A percentile compares a stretch with the other conserved stretches of the same genome.
Conservation (phyloP, 1,284 basidiomycete genomes). For the Sparassis latifolia region DNA sequence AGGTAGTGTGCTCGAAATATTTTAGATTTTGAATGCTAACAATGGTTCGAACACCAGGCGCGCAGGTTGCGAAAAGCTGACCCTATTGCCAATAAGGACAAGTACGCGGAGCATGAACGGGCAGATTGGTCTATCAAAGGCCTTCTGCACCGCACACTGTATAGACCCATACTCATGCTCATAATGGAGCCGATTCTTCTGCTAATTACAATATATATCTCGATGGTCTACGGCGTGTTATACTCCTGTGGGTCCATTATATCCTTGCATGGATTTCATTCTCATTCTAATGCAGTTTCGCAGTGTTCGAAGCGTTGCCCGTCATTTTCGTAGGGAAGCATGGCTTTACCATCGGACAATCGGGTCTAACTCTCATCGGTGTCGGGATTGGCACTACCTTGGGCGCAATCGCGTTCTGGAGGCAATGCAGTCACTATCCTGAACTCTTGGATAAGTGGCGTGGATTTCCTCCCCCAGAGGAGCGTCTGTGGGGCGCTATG, state of each 20-base stretch:
- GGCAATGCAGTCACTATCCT: slow-evolving; percentile 25
- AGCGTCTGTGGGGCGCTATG: slow-evolving; percentile 39
- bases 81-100: slow-evolving; percentile 32
- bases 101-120: slow-evolving; percentile 54
- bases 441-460: slow-evolving; percentile 31
- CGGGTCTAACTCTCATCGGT: slow-evolving; percentile 62
- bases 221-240: slow-evolving; percentile 56
- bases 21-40: slow-evolving; percentile 44
- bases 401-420: slow-evolving; percentile 38
- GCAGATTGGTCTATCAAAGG: slow-evolving; percentile 49
- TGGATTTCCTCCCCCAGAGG: slow-evolving; percentile 39
- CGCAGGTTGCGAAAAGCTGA: slow-evolving; percentile 39
- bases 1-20: slow-evolving; percentile 25
- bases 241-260: slow-evolving; percentile 42
- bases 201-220: slow-evolving; percentile 59
- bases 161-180: slow-evolving; percentile 59
- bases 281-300: slow-evolving; percentile 15
- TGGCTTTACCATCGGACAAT: slow-evolving; percentile 47
- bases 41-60: slow-evolving; percentile 36
- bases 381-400: slow-evolving; percentile 58
- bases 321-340: slow-evolving; percentile 44
- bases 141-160: slow-evolving; percentile 47
- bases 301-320: slow-evolving; percentile 54
- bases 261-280: slow-evolving; percentile 11
- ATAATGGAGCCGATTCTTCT: slow-evolving; percentile 56